Evolutionary conservation across 2,329 filamentous ascomycete genomes (phyloP).

Genomic region (Pseudogymnoascus sp.): DNA sequence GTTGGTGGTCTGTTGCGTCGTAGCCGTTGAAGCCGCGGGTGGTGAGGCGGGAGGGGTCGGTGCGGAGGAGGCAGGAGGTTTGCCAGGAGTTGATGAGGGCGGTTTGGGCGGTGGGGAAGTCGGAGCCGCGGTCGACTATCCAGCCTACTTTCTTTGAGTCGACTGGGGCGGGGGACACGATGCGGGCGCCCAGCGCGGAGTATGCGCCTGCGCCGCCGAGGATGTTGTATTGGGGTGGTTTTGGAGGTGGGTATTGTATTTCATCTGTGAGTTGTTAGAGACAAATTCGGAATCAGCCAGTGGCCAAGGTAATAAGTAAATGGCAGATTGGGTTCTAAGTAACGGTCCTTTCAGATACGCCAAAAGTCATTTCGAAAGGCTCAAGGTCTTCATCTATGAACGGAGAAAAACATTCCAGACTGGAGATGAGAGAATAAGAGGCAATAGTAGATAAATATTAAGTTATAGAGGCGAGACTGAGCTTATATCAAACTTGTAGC

Average conservation of each 20-base stretch:
- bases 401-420: not conserved
- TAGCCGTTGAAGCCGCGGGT: constrained; percentile 94
- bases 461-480: not conserved
- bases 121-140: constrained; percentile 82
- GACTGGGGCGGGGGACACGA: constrained; percentile 62
- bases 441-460: not conserved
- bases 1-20: constrained; percentile 47
- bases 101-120: constrained; percentile 65
- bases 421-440: not conserved
- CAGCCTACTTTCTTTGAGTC: constrained; percentile 65
- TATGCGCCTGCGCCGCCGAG: constrained; percentile 87
- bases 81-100: constrained; percentile 62
- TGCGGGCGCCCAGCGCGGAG: constrained; percentile 75
- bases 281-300: not conserved
- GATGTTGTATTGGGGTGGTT: constrained; percentile 60
- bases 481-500: not conserved
- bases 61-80: constrained; percentile 62
- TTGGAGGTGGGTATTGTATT: constrained; percentile 72
- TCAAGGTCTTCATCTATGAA: not conserved
- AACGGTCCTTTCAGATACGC: not conserved
- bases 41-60: constrained; percentile 59
- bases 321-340: not conserved
- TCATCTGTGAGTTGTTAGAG: constrained; percentile 54
- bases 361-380: not conserved
- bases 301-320: not conserved